Conservation (phyloP, 179 eudicot genomes). For the Camellia oleifera region DNA sequence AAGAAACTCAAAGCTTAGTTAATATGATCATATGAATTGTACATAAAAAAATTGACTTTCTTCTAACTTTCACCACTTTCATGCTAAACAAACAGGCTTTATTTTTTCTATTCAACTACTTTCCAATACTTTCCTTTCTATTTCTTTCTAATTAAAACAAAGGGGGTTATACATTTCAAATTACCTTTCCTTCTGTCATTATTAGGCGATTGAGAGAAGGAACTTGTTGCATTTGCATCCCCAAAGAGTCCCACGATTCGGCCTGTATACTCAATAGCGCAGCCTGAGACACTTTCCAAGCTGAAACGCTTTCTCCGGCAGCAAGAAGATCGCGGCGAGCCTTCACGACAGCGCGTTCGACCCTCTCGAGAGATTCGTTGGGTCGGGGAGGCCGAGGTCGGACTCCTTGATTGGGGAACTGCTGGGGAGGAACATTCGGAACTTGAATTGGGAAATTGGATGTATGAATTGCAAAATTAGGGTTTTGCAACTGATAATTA, state of each 20-base stretch:
- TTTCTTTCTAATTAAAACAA: too few species aligned
- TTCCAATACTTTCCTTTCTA: too few species aligned
- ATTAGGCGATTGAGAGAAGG: slow-evolving; percentile 54
- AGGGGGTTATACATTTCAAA: neutral
- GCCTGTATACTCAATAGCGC: slow-evolving; percentile 48
- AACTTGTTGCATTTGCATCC: slow-evolving; percentile 64
- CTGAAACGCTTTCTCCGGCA: slow-evolving; percentile 51
- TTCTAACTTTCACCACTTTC: too few species aligned
- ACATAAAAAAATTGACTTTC: too few species aligned
- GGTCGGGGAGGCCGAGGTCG: neutral
- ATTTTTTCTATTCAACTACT: too few species aligned
- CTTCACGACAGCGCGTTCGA: slow-evolving; percentile 45
- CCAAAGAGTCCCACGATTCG: slow-evolving; percentile 77
- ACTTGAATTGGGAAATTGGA: slow-evolving; percentile 28
- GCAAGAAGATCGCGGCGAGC: slow-evolving; percentile 36
- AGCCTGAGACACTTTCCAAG: slow-evolving; percentile 68
- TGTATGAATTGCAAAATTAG: slow-evolving; percentile 17
- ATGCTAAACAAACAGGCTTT: too few species aligned
- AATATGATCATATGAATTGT: too few species aligned
- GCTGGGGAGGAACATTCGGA: slow-evolving; percentile 14
- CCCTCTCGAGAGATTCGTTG: slow-evolving; percentile 31
- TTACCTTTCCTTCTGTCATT: slow-evolving; percentile 71
- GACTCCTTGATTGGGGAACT: slow-evolving; percentile 10
- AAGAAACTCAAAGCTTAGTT: too few species aligned
- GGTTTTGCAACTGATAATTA: too few species aligned